Evolutionary conservation across 148 eudicot genomes (phyloP), one percentile per base, ranked within the genome.

Genomic region (Selenicereus undatus): DNA sequence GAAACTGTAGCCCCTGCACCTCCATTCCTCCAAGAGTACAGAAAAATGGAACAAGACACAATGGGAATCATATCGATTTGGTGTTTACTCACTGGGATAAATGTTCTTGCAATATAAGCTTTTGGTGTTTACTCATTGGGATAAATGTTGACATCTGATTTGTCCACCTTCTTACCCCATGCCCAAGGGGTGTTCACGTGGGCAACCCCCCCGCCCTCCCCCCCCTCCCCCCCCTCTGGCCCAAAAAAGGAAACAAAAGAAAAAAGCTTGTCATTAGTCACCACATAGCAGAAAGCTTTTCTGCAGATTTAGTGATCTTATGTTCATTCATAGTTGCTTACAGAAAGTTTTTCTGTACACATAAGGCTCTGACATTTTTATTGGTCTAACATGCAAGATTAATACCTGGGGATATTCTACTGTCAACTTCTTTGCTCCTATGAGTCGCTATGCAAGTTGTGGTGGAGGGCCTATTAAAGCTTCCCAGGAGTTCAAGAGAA

Each of bases 401-500:
- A 97, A 97, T 83, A 94, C 99, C 27, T 97, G 99, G 99, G 99
- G 99, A 73, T 97, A 97, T 89, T 97, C 99, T 73, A 97, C 99
- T 77, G 90, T 97, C 79, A 97, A 97, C 86, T 97, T 97, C 89
- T 97, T 97, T 85, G 93, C 99, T 74, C 99, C 99, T n/a, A 97
- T 97, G 98, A 92, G 96, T 84, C 99, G 99, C 68, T 97, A 97
- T 88, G 99, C 98, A 82, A 92, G 97, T 75, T 86, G 88, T 89
- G 97, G 94, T 80, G 97, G 98, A 78, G 99, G 99, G 79, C 94
- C 99, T 79, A 51, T 87, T 79, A 87, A 85, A 84, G 99, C 98
- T 83, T 88, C 99, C 9, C 75, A 79, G 80, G 98, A 97, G 88
- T 87, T 97, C 74, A 97, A 97, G 84, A 88, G 91, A 88, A 94